Evolutionary conservation across 495 filamentous ascomycete species (phyloP).

Genomic region (Penicillium dipodomyicola): DNA sequence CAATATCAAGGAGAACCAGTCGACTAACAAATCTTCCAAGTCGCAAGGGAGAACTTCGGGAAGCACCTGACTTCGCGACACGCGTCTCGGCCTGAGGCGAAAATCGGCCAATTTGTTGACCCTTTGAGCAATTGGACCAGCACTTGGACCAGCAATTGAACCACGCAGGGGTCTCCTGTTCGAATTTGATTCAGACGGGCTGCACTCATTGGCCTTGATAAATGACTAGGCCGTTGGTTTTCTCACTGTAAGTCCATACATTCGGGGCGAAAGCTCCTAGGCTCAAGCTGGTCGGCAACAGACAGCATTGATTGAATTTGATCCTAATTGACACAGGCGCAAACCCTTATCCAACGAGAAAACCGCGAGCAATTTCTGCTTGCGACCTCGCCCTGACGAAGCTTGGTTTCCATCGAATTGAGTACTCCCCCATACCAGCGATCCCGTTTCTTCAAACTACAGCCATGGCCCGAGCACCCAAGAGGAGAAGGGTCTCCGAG

Average conservation of each 20-base stretch:
- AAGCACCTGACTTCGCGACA: constrained; percentile 39
- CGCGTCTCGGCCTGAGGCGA: constrained; percentile 38
- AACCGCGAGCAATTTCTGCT: not conserved
- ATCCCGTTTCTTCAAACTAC: not conserved
- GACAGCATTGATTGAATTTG: constrained; percentile 3
- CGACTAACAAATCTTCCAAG: too few relatives aligned
- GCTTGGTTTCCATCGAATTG: not conserved
- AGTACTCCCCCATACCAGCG: not conserved
- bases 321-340: not conserved
- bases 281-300: not conserved
- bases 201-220: not conserved
- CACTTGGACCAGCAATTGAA: constrained; percentile 11
- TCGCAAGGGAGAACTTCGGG: too few relatives aligned
- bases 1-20: too few relatives aligned
- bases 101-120: constrained; percentile 21
- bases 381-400: not conserved
- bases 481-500: constrained; percentile 43
- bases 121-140: not conserved
- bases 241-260: not conserved
- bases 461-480: constrained; percentile 40
- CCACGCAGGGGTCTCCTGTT: not conserved
- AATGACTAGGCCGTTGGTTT: not conserved
- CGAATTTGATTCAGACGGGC: not conserved
- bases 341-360: not conserved
- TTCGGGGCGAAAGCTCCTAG: not conserved